Evolutionary conservation across 345 rosid species (phyloP).

Genomic region (Citrus unshiu): DNA sequence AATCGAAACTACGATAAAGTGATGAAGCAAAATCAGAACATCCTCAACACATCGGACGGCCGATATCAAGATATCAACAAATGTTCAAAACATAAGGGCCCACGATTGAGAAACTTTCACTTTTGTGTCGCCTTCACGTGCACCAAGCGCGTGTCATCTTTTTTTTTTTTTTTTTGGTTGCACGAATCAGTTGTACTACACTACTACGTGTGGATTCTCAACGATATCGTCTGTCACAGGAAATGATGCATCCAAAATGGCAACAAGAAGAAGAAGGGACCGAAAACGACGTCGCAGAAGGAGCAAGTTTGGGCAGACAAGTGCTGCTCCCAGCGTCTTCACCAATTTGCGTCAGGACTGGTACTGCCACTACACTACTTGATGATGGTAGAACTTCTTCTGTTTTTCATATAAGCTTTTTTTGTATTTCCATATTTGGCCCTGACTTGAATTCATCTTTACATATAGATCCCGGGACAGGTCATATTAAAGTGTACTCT

Average conservation of each 20-base stretch:
- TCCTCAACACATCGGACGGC: background rate
- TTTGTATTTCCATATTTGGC: background rate
- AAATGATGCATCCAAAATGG: constrained; percentile 20
- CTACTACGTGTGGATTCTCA: too few relatives aligned
- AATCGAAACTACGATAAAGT: too few relatives aligned
- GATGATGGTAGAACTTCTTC: background rate
- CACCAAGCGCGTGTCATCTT: background rate
- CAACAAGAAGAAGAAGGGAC: constrained; percentile 12
- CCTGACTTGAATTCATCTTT: background rate
- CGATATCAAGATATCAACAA: background rate
- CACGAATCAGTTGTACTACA: too few relatives aligned
- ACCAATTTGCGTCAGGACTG: background rate
- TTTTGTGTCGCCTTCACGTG: background rate
- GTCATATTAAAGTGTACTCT: constrained; percentile 56
- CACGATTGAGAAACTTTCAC: background rate
- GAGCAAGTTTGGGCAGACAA: constrained; percentile 19
- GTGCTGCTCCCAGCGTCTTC: constrained; percentile 6
- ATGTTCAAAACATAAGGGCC: background rate
- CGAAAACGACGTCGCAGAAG: constrained; percentile 17
- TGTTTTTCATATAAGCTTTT: background rate
- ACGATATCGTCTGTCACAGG: constrained; percentile 1
- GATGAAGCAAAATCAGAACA: background rate
- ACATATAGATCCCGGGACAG: constrained; percentile 21
- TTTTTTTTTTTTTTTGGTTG: too few relatives aligned
- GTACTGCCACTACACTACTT: background rate